Conservation (phyloP, 129 eudicot species). For the Flaveria sonorensis region DNA sequence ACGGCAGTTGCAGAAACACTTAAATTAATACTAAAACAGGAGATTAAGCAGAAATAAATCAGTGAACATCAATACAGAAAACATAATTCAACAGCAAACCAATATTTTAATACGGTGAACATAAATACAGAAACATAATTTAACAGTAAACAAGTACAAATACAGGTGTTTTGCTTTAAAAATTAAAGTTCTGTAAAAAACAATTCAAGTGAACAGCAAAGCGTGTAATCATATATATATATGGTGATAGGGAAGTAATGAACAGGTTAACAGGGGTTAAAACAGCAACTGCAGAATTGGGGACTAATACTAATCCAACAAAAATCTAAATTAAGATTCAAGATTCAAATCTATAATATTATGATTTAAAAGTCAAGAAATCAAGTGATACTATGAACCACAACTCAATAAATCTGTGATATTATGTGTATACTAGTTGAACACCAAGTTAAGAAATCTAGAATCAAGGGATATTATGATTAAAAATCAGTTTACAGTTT, state of each 20-base stretch:
- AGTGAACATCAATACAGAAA: not conserved
- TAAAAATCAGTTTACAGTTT: too few relatives aligned
- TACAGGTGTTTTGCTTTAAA: not conserved
- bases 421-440: not conserved
- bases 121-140: not conserved
- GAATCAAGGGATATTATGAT: not conserved
- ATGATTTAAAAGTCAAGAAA: not conserved
- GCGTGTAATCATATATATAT: not conserved
- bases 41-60: not conserved
- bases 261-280: not conserved
- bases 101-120: not conserved
- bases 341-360: not conserved
- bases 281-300: not conserved
- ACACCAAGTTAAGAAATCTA: not conserved
- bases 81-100: not conserved
- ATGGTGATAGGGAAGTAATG: not conserved
- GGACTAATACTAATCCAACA: not conserved
- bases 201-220: not conserved
- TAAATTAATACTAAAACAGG: not conserved
- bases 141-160: not conserved
- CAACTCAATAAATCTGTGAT: not conserved
- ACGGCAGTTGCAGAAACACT: not conserved
- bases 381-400: not conserved
- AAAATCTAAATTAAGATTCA: not conserved
- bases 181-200: not conserved